These are phyloP conservation scores for Cercophora scortea DNA, from an alignment of 495 filamentous ascomycete species.

Conservation along the genomic window DNA sequence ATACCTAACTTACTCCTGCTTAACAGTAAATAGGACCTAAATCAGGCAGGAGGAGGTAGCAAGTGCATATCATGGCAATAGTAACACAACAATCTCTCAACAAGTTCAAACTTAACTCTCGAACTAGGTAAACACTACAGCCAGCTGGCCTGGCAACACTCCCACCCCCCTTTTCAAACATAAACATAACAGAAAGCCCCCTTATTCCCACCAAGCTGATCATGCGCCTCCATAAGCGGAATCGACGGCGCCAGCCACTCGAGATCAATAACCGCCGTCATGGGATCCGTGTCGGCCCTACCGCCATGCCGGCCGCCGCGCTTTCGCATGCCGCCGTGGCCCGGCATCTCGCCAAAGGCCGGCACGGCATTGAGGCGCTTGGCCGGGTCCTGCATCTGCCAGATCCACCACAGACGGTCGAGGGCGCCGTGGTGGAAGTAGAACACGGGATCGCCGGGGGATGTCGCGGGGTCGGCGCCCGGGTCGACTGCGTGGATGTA, in stretches of 20 bases:
- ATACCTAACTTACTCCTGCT: no score
- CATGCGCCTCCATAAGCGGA: conserved; percentile 26
- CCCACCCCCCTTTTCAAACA: conserved; percentile 13
- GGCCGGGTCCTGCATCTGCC: conserved; percentile 51
- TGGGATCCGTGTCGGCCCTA: neutral
- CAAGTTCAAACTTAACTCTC: no score
- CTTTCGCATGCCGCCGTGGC: neutral
- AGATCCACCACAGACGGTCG: conserved; percentile 60
- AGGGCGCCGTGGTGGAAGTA: conserved; percentile 59
- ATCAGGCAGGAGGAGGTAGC: no score
- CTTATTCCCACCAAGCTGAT: conserved; percentile 26
- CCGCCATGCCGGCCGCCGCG: no score
- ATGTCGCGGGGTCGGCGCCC: conserved; percentile 44
- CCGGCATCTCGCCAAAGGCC: neutral
- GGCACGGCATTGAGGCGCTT: conserved; percentile 24
- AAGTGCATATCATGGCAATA: no score
- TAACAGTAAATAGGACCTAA: no score
- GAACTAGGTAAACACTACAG: no score
- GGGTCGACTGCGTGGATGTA: conserved; percentile 54
- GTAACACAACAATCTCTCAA: no score
- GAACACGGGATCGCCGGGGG: conserved; percentile 60
- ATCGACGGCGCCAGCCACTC: conserved; percentile 25
- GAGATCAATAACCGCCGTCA: conserved; percentile 14
- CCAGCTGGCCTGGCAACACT: no score
- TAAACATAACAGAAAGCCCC: conserved; percentile 33